Conservation (phyloP, 768 basidiomycete genomes). For the Rhizopogon sp. region DNA sequence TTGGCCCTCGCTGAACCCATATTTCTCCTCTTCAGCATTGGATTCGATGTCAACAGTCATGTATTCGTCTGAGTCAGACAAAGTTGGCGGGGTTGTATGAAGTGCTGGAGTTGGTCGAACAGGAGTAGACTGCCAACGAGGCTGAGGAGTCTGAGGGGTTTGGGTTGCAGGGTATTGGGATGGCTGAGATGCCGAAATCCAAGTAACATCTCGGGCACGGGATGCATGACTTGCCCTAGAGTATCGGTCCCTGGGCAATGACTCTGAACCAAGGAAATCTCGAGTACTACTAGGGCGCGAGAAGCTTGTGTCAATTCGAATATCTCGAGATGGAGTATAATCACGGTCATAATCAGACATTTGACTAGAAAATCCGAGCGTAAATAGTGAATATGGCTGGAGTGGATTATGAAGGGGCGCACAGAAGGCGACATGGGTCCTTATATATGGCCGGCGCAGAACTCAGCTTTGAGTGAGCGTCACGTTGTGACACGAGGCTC, state of each 20-base stretch:
- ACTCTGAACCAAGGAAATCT: slow-evolving; percentile 18
- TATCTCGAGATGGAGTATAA: slow-evolving; percentile 7
- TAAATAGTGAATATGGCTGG: not conserved
- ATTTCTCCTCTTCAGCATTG: slow-evolving; percentile 16
- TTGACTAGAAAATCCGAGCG: not conserved
- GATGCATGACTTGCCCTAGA: slow-evolving; percentile 21
- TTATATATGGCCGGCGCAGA: slow-evolving; percentile 2
- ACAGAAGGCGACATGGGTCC: not conserved
- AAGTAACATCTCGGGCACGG: slow-evolving; percentile 26
- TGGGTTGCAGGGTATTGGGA: slow-evolving; percentile 21
- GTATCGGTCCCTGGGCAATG: slow-evolving; percentile 20
- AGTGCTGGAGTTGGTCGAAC: slow-evolving; percentile 20
- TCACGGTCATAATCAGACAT: slow-evolving; percentile 23
- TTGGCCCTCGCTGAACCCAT: slow-evolving; percentile 21
- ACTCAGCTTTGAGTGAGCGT: slow-evolving; percentile 12
- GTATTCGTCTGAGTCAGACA: slow-evolving; percentile 29
- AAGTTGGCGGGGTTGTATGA: slow-evolving; percentile 12
- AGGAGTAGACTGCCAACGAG: slow-evolving; percentile 23
- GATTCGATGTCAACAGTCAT: slow-evolving; percentile 27
- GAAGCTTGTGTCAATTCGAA: slow-evolving; percentile 27
- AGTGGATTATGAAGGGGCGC: slow-evolving; percentile 2
- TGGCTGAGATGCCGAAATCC: slow-evolving; percentile 22
- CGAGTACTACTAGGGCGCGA: slow-evolving; percentile 22
- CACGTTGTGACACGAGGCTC: slow-evolving; percentile 24
- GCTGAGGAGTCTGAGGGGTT: slow-evolving; percentile 19